These are phyloP conservation scores for Geoglossum cookeanum DNA, from an alignment of 2,329 filamentous ascomycete genomes.

Conservation along the genomic window DNA sequence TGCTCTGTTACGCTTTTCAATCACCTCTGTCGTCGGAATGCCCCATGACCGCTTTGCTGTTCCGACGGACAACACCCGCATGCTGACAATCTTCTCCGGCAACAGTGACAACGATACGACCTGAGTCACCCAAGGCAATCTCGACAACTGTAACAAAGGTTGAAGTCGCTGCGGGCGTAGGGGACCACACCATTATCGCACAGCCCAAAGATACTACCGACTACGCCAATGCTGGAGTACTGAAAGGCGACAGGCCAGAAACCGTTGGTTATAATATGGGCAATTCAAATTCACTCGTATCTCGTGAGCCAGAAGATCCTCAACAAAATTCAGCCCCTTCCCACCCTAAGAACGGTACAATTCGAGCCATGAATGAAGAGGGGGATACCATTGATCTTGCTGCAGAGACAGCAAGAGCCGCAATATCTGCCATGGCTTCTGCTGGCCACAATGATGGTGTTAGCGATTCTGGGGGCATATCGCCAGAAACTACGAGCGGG, in stretches of 20 bases:
- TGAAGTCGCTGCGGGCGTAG: neutral
- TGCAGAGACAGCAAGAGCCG: slow-evolving; percentile 1
- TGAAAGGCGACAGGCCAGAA: neutral
- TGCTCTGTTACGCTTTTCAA: neutral
- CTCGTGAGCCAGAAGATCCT: neutral
- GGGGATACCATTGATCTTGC: neutral
- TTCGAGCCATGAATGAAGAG: neutral
- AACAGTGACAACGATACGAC: neutral
- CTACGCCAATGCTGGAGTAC: neutral
- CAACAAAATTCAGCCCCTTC: neutral
- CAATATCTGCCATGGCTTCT: slow-evolving; percentile 1
- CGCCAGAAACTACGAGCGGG: neutral
- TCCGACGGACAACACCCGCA: neutral
- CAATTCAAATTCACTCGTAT: neutral
- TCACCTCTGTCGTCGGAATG: neutral
- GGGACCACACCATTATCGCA: neutral
- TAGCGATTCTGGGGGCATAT: neutral
- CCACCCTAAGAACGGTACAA: neutral
- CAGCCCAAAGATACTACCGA: neutral
- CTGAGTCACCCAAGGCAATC: neutral
- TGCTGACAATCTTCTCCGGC: neutral
- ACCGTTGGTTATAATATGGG: neutral
- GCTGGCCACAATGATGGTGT: neutral
- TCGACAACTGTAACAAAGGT: neutral
- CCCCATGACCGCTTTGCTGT: neutral